Percentiles rank a stretch among this genome's conserved stretches.
phyloP scores from a whole-genome alignment of 371 early-diverging fungal genomes.

The Mortierella sp. region DNA sequence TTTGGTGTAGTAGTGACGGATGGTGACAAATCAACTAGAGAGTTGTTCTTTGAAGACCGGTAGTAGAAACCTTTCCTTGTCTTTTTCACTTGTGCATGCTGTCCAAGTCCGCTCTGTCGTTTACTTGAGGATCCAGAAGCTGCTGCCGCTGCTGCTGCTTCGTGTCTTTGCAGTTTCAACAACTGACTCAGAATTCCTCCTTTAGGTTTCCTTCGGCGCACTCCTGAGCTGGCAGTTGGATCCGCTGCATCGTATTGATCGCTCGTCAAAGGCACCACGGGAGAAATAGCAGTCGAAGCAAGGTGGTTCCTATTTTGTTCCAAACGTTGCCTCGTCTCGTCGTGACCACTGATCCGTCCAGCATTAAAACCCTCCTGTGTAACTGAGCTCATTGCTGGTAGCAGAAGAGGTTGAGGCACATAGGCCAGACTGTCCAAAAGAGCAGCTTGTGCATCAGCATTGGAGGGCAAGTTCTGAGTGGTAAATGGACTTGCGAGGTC shows the following conservation, averaged over 20 bases:
- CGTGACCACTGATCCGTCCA: conserved; percentile 5
- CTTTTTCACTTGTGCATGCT: conserved; percentile 48
- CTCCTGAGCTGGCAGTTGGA: conserved; percentile 6
- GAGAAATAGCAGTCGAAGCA: not conserved
- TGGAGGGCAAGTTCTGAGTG: not conserved
- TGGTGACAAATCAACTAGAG: conserved; percentile 31
- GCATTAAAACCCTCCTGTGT: conserved; percentile 29
- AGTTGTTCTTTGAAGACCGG: conserved; percentile 53
- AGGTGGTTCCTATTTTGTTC: conserved; percentile 19
- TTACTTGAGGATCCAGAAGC: conserved; percentile 14
- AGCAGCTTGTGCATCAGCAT: conserved; percentile 24
- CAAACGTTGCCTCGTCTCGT: conserved; percentile 21
- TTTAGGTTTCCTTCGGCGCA: conserved; percentile 44
- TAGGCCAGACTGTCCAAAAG: conserved; percentile 28
- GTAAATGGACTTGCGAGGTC: conserved; percentile 29
- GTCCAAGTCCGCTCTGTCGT: conserved; percentile 4
- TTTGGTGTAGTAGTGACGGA: conserved; percentile 44
- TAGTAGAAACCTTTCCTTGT: conserved; percentile 42
- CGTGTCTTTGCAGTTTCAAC: conserved; percentile 40
- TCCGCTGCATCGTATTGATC: not conserved
- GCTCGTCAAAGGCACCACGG: not conserved
- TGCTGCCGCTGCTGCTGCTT: conserved; percentile 40
- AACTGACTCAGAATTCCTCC: conserved; percentile 52
- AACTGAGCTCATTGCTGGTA: conserved; percentile 22
- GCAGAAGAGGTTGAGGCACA: conserved; percentile 39